Base-by-base conservation (phyloP, 2,329 filamentous ascomycete genomes). In the Trichoderma koningiopsis region DNA sequence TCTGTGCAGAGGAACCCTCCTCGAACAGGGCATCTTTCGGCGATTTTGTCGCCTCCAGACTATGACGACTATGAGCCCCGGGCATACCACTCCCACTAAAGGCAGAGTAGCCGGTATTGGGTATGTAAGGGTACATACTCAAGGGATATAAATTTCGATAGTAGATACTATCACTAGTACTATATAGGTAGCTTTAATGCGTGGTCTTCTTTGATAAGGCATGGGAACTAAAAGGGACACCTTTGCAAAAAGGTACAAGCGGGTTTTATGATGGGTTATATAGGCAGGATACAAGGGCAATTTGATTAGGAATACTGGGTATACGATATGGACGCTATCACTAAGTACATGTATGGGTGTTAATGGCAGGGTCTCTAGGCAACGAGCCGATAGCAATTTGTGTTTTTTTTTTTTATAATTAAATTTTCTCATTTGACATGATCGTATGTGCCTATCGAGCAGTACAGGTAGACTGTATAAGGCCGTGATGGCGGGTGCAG, bases 21-120 rank as follows among this genome's bases (percentile, higher is more conserved):
- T 16, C 73, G 77, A 33, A 75, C 80, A 56, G 79, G 79, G 57
- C 79, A 80, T 59, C 77, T 81, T 60, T 78, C 80, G 13, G 80
- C 78, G 6, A 53, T 73, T 11, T 27, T 73, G 13, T 64, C 64
- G 22, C 59, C 69, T 5, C 24, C 66, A 1, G 72, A 58, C 33
- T 71, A 70, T 29, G 49, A 65, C 1, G 72, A 58, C 27, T 71
- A 71, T 29, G 49, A 65, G 3, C 68, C 68, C 3, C 61, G 49
- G 24, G 49, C 60, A 8, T 53, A 53, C 29, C 43, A 22, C 16
- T 14, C 14, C n/a, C 47, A 43, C 16, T 43, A 19, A 19, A 43
- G 37, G 14, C 37, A 8, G 8, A 19, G 14, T 40, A 7, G 37
- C 14, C 37, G 14, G 37, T 40, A 40, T 40, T 40, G 37, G 5